Base-by-base conservation (phyloP, 345 rosid species). In the Adansonia digitata region DNA sequence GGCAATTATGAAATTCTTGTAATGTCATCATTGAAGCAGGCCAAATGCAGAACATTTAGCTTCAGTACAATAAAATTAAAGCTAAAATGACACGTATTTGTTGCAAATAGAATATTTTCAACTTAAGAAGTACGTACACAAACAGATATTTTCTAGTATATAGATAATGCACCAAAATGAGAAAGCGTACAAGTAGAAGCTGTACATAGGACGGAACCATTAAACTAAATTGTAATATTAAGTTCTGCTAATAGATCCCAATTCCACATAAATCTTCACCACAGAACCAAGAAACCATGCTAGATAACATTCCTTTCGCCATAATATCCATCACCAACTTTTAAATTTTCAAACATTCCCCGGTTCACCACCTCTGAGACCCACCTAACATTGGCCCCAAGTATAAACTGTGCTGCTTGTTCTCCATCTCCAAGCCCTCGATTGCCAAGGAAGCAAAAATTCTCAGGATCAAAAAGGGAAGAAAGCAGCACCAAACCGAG, bases 361-460 rank as follows among this genome's bases (percentile, higher is more conserved):
- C 22, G 6, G 71, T 64, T 75, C 10, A 22, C 56, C 79, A 72
- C 42, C 69, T 18, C 51, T 22, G 37, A 56, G 66, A 76, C 59
- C 81, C 77, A 73, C 75, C 79, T 61, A 48, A 77, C 34, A 46
- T 77, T 72, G 56, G 78, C 80, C 77, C 81, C 79, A 5, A 20
- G 34, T 81, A 78, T 60, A 40, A 73, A 77, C 63, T 79, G 84
- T 68, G 13, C 37, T 26, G 64, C 65, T 42, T 39, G 53, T 77
- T 35, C 77, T 79, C 82, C 84, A 82, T 81, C 83, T 74, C 79
- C 81, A 85, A 80, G 81, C 84, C 83, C 79, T 81, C 79, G 29
- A 79, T 74, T 75, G 81, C 79, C 77, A 79, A 69, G 79, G 69
- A 83, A 77, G 72, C 79, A 80, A 81, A n/a, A 73, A 69, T 64